Base-by-base conservation (phyloP, 2,329 filamentous ascomycete species). In the Pseudogymnoascus sp. region DNA sequence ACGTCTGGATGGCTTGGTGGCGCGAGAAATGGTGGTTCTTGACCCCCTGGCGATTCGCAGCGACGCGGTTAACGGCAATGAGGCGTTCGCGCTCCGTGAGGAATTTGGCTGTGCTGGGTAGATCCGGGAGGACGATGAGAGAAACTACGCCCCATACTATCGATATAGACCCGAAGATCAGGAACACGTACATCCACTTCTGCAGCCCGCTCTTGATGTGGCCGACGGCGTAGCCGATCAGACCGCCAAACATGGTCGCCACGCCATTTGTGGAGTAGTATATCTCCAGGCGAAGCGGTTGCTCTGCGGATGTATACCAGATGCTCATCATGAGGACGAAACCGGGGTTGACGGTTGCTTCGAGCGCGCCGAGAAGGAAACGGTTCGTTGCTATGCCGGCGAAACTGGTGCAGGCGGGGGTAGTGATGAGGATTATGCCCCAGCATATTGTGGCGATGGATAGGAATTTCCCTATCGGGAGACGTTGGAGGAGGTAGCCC, bases 151-250 rank as follows among this genome's bases (percentile, higher is more conserved):
- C 87, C 67, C 88, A 89, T 0, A 88, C 56, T 37, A 89, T 82
- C 0, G 87, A 89, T 60, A 89, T 69, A 0, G 77, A 78, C 0
- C 87, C 87, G 0, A 86, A 85, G 16, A 89, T 75, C 11, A 90
- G 76, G 71, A 89, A 90, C 64, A 90, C 87, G 68, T 88, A 89
- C 75, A 89, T 87, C 87, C 88, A 91, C 4, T 81, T 76, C 41
- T 78, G 80, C 41, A 89, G 74, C 0, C 74, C 71, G 0, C 83
- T 84, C 0, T 70, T 75, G 59, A 89, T 84, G 71, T 88, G 85
- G 0, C 84, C 85, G 70, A 89, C 88, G 2, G 81, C 87, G 70
- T 89, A 89, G 74, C 88, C 89, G 60, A 89, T 74, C 0, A 78
- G 82, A 7, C 85, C 81, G 5, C 87, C 87, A 61, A 88, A 78